A percentile compares a stretch with the other conserved stretches of the same genome.
Evolutionary conservation across 495 filamentous ascomycete species (phyloP).

Genomic region (Beverwykella pulmonaria): DNA sequence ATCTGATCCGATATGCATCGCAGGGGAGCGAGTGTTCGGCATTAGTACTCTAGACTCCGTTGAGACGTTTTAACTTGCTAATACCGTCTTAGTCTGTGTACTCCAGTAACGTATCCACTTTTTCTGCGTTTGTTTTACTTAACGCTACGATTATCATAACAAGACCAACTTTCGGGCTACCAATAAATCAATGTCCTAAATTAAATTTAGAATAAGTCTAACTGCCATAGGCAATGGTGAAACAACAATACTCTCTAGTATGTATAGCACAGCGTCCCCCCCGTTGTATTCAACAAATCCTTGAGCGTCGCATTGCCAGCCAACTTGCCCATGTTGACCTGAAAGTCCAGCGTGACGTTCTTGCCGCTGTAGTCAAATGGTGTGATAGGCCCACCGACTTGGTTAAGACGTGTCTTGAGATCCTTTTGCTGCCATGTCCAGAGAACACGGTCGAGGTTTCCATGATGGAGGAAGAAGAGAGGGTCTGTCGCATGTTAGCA

Average conservation of each 20-base stretch:
- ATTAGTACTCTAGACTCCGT: no score
- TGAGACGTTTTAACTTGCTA: no score
- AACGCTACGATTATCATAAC: no score
- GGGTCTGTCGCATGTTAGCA: not conserved
- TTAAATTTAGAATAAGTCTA: no score
- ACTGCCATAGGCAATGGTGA: no score
- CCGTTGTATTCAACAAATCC: slow-evolving; percentile 15
- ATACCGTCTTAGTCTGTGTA: no score
- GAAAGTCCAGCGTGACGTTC: slow-evolving; percentile 26
- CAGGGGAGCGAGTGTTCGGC: not conserved
- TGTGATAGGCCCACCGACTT: slow-evolving; percentile 19
- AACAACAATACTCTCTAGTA: no score
- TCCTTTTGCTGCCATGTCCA: slow-evolving; percentile 23
- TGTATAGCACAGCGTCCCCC: not conserved
- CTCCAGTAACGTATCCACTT: no score
- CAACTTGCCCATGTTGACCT: slow-evolving; percentile 23
- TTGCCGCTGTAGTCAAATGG: slow-evolving; percentile 8
- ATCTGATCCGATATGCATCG: not conserved
- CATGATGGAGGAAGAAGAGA: slow-evolving; percentile 13
- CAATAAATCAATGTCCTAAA: no score
- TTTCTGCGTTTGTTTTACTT: no score
- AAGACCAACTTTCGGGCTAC: no score
- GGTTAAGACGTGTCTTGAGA: slow-evolving; percentile 16
- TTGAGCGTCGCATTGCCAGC: slow-evolving; percentile 7
- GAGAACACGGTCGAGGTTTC: slow-evolving; percentile 25